These are phyloP conservation scores for Ceratobasidium sp. DNA, from an alignment of 1,284 basidiomycete genomes.

Conservation along the genomic window DNA sequence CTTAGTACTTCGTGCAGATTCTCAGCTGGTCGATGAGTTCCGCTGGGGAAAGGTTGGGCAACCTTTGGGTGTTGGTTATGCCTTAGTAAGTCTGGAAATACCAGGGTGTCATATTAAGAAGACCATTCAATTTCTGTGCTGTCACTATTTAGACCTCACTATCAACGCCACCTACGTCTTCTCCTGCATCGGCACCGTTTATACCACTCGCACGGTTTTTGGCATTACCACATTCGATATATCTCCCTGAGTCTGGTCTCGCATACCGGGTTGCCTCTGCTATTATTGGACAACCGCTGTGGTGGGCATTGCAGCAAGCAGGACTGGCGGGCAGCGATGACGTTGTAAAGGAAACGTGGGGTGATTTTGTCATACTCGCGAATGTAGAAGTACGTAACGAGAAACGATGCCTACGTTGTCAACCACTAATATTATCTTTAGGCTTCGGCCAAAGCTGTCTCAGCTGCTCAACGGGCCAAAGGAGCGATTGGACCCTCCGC, in stretches of 20 bases:
- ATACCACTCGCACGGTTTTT: conserved; percentile 69
- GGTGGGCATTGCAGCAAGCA: conserved; percentile 85
- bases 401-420: neutral
- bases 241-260: conserved; percentile 69
- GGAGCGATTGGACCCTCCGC: conserved; percentile 66
- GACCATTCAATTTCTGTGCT: neutral
- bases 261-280: conserved; percentile 74
- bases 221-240: conserved; percentile 67
- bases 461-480: conserved; percentile 62
- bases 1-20: conserved; percentile 73
- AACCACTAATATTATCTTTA: conserved; percentile 40
- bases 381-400: conserved; percentile 65
- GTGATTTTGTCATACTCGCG: conserved; percentile 78
- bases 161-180: conserved; percentile 25
- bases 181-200: conserved; percentile 57
- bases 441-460: conserved; percentile 68
- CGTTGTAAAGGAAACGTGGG: conserved; percentile 67
- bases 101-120: neutral
- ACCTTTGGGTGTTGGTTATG: conserved; percentile 81
- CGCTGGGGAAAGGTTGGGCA: conserved; percentile 77
- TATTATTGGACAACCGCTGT: conserved; percentile 80
- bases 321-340: conserved; percentile 73
- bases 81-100: conserved; percentile 70
- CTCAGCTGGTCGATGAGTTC: conserved; percentile 67
- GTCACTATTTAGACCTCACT: conserved; percentile 66